Percentiles rank a stretch among this genome's conserved stretches.
Evolutionary conservation across 2,329 filamentous ascomycete species (phyloP).

Genomic region (Cladosporium cucumerinum): DNA sequence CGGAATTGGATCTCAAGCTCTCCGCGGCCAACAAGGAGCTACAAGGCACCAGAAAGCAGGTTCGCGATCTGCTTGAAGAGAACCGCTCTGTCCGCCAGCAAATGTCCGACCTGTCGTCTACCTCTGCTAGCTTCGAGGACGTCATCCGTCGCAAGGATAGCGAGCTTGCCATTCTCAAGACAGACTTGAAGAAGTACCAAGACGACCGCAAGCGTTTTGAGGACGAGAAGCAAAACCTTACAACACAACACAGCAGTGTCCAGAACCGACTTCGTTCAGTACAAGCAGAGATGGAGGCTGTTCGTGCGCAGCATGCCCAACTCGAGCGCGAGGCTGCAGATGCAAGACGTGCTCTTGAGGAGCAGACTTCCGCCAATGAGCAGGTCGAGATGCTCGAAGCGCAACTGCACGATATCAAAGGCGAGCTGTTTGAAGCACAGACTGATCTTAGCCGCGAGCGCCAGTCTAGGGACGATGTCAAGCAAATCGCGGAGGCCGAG

Average conservation of each 20-base stretch:
- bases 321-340: constrained; percentile 86
- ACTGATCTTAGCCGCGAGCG: constrained; percentile 86
- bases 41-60: constrained; percentile 66
- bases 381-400: constrained; percentile 83
- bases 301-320: constrained; percentile 78
- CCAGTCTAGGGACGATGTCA: constrained; percentile 90
- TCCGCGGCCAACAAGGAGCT: constrained; percentile 76
- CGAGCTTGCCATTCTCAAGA: constrained; percentile 78
- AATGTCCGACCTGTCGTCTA: constrained; percentile 80
- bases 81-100: constrained; percentile 81
- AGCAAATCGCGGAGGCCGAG: constrained; percentile 86
- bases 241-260: constrained; percentile 74
- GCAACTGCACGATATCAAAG: constrained; percentile 83
- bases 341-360: constrained; percentile 79
- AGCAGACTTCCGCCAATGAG: constrained; percentile 83
- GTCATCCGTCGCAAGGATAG: constrained; percentile 91
- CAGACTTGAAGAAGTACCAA: constrained; percentile 79
- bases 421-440: constrained; percentile 78
- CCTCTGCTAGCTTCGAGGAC: constrained; percentile 92
- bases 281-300: constrained; percentile 81
- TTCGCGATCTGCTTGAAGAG: constrained; percentile 74
- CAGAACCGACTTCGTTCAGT: constrained; percentile 74
- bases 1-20: constrained; percentile 84
- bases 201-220: constrained; percentile 76
- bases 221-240: constrained; percentile 69